Conservation (phyloP, 495 filamentous ascomycete species). For the Cryomyces minteri region DNA sequence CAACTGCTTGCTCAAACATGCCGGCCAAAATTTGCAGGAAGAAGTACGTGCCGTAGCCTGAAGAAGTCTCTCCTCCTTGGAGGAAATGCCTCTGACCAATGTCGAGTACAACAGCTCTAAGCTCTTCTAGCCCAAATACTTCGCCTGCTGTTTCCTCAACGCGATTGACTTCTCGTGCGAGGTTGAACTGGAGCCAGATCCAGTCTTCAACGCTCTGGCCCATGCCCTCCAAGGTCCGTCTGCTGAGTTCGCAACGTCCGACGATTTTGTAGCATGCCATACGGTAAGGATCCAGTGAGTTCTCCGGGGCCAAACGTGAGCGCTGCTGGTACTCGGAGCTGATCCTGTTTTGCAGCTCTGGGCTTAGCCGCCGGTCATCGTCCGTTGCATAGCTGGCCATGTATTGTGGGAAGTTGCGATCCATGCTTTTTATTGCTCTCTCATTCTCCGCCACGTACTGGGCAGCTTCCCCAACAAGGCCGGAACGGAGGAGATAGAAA, state of each 20-base stretch:
- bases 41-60: constrained; percentile 78
- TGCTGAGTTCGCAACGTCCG: constrained; percentile 75
- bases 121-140: constrained; percentile 70
- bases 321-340: constrained; percentile 78
- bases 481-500: constrained; percentile 79
- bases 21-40: constrained; percentile 76
- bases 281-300: constrained; percentile 81
- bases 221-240: constrained; percentile 62
- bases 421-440: constrained; percentile 65
- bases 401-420: constrained; percentile 79
- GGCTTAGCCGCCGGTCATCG: constrained; percentile 50
- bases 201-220: constrained; percentile 77
- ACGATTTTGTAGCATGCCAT: constrained; percentile 97
- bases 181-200: constrained; percentile 90
- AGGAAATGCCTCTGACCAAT: constrained; percentile 81
- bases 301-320: constrained; percentile 62
- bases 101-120: constrained; percentile 66
- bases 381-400: constrained; percentile 60
- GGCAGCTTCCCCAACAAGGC: constrained; percentile 66
- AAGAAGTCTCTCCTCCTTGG: constrained; percentile 44
- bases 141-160: constrained; percentile 72
- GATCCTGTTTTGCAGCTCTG: constrained; percentile 68
- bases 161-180: constrained; percentile 74
- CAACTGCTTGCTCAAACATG: constrained; percentile 88
- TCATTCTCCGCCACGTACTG: constrained; percentile 66